Base-by-base conservation (phyloP, 2,329 filamentous ascomycete genomes). In the Botrytis byssoidea region DNA sequence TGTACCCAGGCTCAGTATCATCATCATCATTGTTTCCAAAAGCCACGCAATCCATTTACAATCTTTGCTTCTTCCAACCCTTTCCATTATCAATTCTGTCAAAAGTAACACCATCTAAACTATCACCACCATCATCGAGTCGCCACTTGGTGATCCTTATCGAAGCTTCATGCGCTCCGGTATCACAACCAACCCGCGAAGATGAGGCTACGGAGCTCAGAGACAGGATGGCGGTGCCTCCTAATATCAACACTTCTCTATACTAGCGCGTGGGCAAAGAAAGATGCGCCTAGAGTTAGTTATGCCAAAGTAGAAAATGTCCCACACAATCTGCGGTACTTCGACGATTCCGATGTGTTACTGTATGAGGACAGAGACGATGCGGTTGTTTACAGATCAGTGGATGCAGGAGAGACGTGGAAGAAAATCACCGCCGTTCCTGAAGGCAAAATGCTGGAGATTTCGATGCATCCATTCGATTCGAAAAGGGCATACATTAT, bases 311-410 rank as follows among this genome's bases (percentile, higher is more conserved):
- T 98, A 83, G 85, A 92, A 63, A 86, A 90, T 79, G 83, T 86
- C 71, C 93, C 94, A 0, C 81, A 84, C 71, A 90, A 90, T 81
- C 85, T 98, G 77, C 92, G 92, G 83, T 99, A 97, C 84, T 98
- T 99, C 81, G 91, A 96, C 80, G 93, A 95, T 82, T 95, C 93
- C 77, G 91, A 97, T 81, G 89, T 92, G 70, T 86, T 97, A 74
- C 83, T 98, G 64, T 90, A 94, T 80, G 90, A 92, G 79, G 92
- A 97, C 81, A 80, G 85, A 68, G 82, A 86, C 22, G 87, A 87
- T 59, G 86, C 87, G 74, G 89, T 89, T 75, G 86, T 97, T 70
- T 94, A 91, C 82, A 91, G 93, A 74, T 97, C 95, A 63, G 86
- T 87, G 65, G 90, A 98, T 84, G 94, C 93, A 57, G 97, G 96